Conservation (phyloP, 78 protist species). For the Mastigamoeba balamuthi region DNA sequence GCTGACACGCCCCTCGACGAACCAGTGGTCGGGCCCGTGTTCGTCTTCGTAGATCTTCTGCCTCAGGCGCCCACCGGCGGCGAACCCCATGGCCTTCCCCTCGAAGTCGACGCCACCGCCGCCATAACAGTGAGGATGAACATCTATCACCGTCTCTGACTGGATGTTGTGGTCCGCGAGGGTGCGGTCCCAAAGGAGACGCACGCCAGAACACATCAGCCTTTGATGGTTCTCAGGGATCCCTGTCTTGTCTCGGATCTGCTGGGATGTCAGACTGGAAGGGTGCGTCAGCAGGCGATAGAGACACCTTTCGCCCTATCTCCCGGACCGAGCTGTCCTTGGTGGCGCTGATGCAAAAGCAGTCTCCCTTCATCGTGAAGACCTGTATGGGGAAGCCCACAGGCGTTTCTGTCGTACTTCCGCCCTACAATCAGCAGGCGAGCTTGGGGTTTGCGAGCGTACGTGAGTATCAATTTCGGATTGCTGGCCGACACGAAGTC, state of each 20-base stretch:
- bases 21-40: background rate
- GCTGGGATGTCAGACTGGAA: no score
- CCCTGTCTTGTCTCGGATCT: background rate
- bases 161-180: background rate
- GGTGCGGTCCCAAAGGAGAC: background rate
- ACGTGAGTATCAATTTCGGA: no score
- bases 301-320: no score
- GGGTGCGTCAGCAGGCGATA: no score
- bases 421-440: background rate
- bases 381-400: constrained; percentile 24
- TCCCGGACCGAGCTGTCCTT: background rate
- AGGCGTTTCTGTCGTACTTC: background rate
- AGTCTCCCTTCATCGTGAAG: constrained; percentile 69
- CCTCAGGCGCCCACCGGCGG: background rate
- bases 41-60: background rate
- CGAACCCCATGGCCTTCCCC: background rate
- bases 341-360: background rate
- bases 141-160: background rate
- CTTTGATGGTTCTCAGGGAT: background rate
- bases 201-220: background rate
- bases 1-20: background rate
- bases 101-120: background rate
- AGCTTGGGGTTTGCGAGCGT: background rate
- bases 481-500: no score
- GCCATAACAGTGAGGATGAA: no score